Base-by-base conservation (phyloP, 169 alveolate genomes). In the Plasmodium gallinaceum region DNA sequence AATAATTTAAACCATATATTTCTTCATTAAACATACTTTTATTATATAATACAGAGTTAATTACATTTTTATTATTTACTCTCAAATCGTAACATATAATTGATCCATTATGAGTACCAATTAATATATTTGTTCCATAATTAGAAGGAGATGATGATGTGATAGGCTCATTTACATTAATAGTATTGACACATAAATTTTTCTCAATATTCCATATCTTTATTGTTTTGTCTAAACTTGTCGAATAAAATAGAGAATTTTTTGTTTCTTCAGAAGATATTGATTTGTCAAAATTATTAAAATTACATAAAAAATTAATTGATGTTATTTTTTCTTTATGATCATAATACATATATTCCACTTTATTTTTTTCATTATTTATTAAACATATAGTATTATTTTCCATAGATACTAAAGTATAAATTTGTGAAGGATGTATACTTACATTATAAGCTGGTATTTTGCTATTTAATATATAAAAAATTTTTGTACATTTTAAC, bases 251-350 rank as follows among this genome's bases (percentile, higher is more conserved):
- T 22, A 51, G 61, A 71, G 45, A 58, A 18, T 18, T 22, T 9
- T 71, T 42, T n/a, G 48, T n/a, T 70, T 24, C 64, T 60, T 32
- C 9, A 32, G 14, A 26, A 70, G 7, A 24, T 45, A 37, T 7
- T 7, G 80, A 16, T 6, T 48, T 16, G 18, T 37, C 69, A 3
- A 32, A 6, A 60, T 42, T 22, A 26, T 39, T 71, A 0, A 3
- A 42, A 71, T 71, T 51, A 58, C 42, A 18, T 42, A 71, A 52
- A 52, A 71, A 71, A 71, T 71, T 51, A 71, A 71, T 20, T 16
- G 62, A 71, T 37, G 69, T 71, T 71, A 71, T 52, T 26, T 71
- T 71, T 39, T 71, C 83, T 10, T 71, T 60, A 48, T 71, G 83
- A 18, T 39, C 18, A 42, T 71, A 60, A 32, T 37, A 71, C 37